phyloP scores from a whole-genome alignment of 371 early-diverging fungal genomes.

The Mortierella sp. region DNA sequence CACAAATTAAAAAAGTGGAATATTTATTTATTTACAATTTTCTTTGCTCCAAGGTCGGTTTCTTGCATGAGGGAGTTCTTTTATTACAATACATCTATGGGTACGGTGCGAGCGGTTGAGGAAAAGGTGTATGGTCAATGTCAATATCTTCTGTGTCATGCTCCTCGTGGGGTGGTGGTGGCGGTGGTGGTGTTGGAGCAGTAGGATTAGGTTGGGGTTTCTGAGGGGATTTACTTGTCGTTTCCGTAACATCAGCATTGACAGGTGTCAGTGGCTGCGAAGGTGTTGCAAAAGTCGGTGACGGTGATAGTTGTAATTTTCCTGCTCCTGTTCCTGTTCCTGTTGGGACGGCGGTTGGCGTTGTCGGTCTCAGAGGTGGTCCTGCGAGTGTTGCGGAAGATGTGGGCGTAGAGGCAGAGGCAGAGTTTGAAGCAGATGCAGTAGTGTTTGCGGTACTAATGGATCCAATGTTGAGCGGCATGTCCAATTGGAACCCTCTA shows the following conservation, averaged over 20 bases:
- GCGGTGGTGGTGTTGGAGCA: too few relatives aligned
- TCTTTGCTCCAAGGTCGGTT: too few relatives aligned
- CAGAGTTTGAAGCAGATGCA: neutral
- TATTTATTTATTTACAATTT: too few relatives aligned
- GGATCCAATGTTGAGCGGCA: neutral
- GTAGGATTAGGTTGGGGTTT: neutral
- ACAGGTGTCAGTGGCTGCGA: neutral
- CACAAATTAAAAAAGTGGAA: too few relatives aligned
- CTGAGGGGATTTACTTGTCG: neutral
- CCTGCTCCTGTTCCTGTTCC: neutral
- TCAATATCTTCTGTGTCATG: neutral
- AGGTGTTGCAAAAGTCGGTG: neutral
- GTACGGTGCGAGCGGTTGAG: neutral
- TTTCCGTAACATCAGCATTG: neutral
- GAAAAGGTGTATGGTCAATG: neutral
- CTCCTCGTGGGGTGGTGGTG: neutral
- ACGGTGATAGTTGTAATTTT: neutral
- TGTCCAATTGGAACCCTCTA: conserved; percentile 36
- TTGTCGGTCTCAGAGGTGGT: neutral
- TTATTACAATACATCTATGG: conserved; percentile 1
- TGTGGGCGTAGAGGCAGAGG: neutral
- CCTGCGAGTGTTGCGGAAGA: neutral
- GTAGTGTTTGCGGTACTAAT: neutral
- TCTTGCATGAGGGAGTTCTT: neutral
- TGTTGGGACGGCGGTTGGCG: neutral